A percentile compares a stretch with the other conserved stretches of the same genome.
Evolutionary conservation across 1,284 basidiomycete genomes (phyloP).

Genomic region (Irpex sp.): DNA sequence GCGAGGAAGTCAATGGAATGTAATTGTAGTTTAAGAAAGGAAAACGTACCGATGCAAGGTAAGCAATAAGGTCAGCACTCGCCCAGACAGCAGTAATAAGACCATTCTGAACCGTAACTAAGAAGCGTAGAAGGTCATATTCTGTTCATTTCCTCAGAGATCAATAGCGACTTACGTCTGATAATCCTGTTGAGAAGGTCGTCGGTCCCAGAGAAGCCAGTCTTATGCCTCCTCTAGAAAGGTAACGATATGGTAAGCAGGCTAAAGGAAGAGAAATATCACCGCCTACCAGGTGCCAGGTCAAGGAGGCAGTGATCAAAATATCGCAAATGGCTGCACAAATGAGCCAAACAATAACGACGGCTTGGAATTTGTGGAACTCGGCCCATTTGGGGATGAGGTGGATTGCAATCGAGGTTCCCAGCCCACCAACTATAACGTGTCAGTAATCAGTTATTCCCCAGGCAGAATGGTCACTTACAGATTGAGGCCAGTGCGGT

Average conservation of each 20-base stretch:
- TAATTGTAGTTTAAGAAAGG: too few species aligned
- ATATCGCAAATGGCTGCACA: constrained; percentile 29
- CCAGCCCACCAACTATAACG: constrained; percentile 27
- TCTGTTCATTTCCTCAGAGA: background rate
- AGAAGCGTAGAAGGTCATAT: background rate
- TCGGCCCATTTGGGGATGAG: constrained; percentile 26
- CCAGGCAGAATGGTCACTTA: constrained; percentile 11
- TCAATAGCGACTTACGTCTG: constrained; percentile 28
- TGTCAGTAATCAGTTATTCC: background rate
- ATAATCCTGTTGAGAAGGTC: constrained; percentile 38
- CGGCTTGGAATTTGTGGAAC: constrained; percentile 31
- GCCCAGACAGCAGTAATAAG: constrained; percentile 31
- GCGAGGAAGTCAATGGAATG: background rate
- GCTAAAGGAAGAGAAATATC: background rate
- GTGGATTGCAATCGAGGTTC: constrained; percentile 28
- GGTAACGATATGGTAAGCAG: background rate
- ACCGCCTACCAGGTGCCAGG: constrained; percentile 27
- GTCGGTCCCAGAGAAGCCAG: constrained; percentile 31
- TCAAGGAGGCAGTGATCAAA: constrained; percentile 27
- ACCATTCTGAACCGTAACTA: constrained; percentile 33
- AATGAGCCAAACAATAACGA: constrained; percentile 34
- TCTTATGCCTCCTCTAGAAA: constrained; percentile 33
- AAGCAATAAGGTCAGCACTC: constrained; percentile 26
- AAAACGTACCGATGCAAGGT: constrained; percentile 24
- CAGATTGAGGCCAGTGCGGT: constrained; percentile 27